Evolutionary conservation across 345 rosid species (phyloP).

Genomic region (Eucalyptus marginata): DNA sequence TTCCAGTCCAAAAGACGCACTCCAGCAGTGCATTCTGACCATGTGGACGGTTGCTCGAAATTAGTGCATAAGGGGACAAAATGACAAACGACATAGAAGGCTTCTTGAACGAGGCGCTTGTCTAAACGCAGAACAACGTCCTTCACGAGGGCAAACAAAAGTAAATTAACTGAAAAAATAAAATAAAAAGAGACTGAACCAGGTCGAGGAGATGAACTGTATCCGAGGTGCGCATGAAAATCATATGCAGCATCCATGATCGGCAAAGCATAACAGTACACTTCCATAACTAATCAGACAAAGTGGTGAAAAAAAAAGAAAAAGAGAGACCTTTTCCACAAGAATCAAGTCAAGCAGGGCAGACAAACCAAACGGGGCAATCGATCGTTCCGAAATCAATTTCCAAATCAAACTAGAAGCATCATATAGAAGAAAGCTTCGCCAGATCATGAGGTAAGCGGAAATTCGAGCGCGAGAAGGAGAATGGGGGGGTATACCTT

Average conservation of each 20-base stretch:
- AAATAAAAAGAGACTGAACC: not conserved
- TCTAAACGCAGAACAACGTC: not conserved
- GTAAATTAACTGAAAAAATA: not conserved
- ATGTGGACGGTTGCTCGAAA: not conserved
- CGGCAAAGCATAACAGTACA: not conserved
- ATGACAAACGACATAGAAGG: not conserved
- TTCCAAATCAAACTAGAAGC: too few relatives aligned
- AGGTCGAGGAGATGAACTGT: not conserved
- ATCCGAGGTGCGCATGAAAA: not conserved
- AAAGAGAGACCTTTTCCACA: too few relatives aligned
- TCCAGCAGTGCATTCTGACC: not conserved
- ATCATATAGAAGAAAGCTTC: too few relatives aligned
- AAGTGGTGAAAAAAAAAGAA: rapidly evolving
- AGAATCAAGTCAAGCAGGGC: too few relatives aligned
- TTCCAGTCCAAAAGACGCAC: not conserved
- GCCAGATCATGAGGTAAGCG: too few relatives aligned
- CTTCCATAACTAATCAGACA: too few relatives aligned
- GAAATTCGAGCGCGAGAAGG: too few relatives aligned
- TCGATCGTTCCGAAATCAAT: too few relatives aligned
- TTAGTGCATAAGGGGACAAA: not conserved
- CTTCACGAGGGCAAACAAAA: not conserved
- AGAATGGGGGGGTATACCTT: too few relatives aligned
- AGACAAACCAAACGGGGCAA: too few relatives aligned
- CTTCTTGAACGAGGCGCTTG: not conserved
- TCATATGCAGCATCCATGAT: not conserved